These are phyloP conservation scores for Neolentinus lepideus DNA, from an alignment of 1,284 basidiomycete genomes.

Conservation along the genomic window DNA sequence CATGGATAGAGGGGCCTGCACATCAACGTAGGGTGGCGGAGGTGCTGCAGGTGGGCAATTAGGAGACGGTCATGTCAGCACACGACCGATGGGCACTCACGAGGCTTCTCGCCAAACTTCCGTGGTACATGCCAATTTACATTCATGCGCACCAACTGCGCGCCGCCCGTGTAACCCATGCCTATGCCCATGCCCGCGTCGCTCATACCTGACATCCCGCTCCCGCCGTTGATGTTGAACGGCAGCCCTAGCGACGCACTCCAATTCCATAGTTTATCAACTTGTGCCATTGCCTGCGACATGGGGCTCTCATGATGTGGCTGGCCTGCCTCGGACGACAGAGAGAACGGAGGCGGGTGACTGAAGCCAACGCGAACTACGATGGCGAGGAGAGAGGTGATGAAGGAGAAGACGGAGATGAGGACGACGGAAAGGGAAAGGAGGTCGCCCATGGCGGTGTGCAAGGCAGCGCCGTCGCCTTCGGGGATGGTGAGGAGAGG, in stretches of 20 bases:
- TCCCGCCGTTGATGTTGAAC: background rate
- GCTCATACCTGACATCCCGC: background rate
- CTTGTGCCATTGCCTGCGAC: background rate
- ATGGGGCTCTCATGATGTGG: background rate
- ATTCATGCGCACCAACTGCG: background rate
- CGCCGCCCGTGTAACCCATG: background rate
- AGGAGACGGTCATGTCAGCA: background rate
- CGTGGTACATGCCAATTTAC: background rate
- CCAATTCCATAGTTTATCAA: background rate
- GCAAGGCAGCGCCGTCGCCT: background rate
- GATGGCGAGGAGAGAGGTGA: constrained; percentile 1
- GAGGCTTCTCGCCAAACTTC: background rate
- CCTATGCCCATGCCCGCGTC: background rate
- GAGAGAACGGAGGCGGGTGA: background rate
- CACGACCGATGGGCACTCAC: background rate
- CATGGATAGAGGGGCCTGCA: background rate
- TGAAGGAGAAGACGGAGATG: constrained; percentile 2
- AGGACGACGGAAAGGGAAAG: background rate
- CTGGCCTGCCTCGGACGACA: background rate
- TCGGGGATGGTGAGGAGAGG: background rate
- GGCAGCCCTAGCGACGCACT: background rate
- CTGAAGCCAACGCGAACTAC: background rate
- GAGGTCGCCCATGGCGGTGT: background rate
- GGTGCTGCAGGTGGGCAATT: background rate
- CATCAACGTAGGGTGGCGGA: background rate